These are phyloP conservation scores for Tagetes erecta DNA, from an alignment of 129 eudicot genomes.

Conservation along the genomic window DNA sequence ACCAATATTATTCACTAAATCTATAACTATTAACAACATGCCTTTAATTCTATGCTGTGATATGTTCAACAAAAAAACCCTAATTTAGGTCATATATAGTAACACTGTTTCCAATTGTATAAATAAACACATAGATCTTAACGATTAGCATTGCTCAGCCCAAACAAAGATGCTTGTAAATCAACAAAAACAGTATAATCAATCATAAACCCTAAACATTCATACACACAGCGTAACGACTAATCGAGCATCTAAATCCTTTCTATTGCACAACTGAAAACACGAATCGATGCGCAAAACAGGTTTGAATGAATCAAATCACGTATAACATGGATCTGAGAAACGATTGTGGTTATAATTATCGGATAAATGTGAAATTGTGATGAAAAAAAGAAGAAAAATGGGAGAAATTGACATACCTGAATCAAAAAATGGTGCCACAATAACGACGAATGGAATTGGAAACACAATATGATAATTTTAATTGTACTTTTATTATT, in stretches of 20 bases:
- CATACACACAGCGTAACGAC: not conserved
- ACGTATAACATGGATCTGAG: conserved; percentile 24
- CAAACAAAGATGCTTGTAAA: not conserved
- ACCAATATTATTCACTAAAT: not conserved
- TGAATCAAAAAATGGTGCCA: conserved; percentile 24
- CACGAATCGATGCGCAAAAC: conserved; percentile 16
- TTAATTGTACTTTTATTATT: not conserved
- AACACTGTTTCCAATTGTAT: not conserved
- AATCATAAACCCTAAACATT: not conserved
- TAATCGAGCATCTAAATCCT: conserved; percentile 4
- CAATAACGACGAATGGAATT: not conserved
- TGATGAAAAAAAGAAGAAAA: not conserved
- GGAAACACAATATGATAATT: not conserved
- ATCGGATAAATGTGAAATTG: not conserved
- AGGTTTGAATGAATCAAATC: not conserved
- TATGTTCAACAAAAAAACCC: not conserved
- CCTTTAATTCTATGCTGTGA: no score
- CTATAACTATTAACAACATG: not conserved
- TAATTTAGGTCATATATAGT: not conserved
- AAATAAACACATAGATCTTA: conserved; percentile 8
- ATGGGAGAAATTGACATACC: conserved; percentile 24
- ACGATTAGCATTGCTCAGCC: not conserved
- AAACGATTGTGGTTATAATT: not conserved
- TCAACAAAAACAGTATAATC: not conserved
- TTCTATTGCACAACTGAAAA: conserved; percentile 12